A percentile compares a stretch with the other conserved stretches of the same genome.
phyloP scores from a whole-genome alignment of 441 rosid genomes.

The Eutrema salsugineum region DNA sequence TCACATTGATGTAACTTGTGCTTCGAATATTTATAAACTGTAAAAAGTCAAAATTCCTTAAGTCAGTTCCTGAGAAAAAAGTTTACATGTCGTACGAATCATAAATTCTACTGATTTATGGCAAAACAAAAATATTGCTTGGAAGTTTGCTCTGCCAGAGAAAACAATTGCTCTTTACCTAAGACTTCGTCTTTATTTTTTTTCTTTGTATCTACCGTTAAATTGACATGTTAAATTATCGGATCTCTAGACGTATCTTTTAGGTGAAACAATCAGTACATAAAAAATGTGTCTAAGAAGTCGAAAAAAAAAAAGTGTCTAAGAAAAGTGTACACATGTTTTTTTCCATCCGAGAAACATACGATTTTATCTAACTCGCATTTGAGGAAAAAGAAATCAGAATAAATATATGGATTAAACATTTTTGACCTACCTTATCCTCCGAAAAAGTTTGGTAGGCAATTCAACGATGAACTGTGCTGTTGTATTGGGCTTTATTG shows the following conservation, averaged over 20 bases:
- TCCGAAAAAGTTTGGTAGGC: not conserved
- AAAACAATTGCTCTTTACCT: conserved; percentile 8
- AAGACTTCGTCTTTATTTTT: not conserved
- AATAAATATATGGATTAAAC: not conserved
- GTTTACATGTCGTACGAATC: conserved; percentile 18
- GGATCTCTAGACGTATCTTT: not conserved
- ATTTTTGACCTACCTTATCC: conserved; percentile 6
- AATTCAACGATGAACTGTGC: not conserved
- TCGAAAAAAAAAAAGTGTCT: too few relatives aligned
- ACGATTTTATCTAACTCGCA: not conserved
- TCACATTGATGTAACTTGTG: conserved; percentile 25
- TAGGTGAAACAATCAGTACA: not conserved
- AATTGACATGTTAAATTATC: not conserved
- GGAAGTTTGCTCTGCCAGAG: not conserved
- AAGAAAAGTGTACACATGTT: not conserved
- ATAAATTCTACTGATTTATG: conserved; percentile 4
- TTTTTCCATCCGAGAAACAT: not conserved
- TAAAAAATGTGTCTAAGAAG: not conserved
- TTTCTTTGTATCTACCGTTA: not conserved
- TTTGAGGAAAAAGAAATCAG: not conserved
- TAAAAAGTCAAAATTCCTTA: conserved; percentile 14
- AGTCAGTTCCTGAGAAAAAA: conserved; percentile 18
- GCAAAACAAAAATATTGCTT: not conserved
- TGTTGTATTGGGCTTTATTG: conserved; percentile 12
- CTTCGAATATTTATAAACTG: conserved; percentile 13